Evolutionary conservation across 2,329 filamentous ascomycete genomes (phyloP), one percentile per base, ranked within the genome.

Genomic region (Aspergillus floridensis): DNA sequence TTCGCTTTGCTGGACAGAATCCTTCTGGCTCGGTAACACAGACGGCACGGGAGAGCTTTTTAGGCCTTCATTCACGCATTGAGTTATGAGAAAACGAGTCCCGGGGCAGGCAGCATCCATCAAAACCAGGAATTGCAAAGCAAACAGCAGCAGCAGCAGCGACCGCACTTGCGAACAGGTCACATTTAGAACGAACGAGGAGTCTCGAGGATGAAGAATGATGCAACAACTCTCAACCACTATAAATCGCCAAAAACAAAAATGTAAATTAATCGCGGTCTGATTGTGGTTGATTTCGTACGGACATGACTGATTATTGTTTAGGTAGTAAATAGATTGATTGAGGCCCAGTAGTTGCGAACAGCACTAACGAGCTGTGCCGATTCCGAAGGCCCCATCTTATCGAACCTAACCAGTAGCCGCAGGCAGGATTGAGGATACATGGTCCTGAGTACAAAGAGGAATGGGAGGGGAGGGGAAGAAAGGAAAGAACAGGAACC

Each of bases 351-450:
- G 38, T 44, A 16, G 16, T 44, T n/a, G 16, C 16, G 14, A 10
- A 19, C 10, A 16, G 6, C 38, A 16, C 38, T 44, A 44, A 44
- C 14, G 2, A 44, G 38, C 38, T 44, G 38, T 16, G 38, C 38
- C 38, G 38, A 44, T n/a, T 44, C 38, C 16, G 38, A 44, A 12
- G 14, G 38, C 38, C 38, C 38, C 38, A 16, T 16, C 16, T 16
- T 16, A n/a, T 44, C 38, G 38, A 44, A 44, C 38, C 38, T 44
- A 19, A 19, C 38, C 38, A 44, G 38, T 44, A 44, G 38, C 38
- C 31, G 52, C 22, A 3, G 24, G 52, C 52, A 54, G 52, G 52
- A 54, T 54, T 29, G 52, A 54, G 52, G 38, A 54, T 54, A 54
- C 52, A 21, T 38, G 10, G 16, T 31, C 52, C 38, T 19, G 52